Conservation (phyloP, 495 filamentous ascomycete genomes). For the Thermochaetoides thermophila region DNA sequence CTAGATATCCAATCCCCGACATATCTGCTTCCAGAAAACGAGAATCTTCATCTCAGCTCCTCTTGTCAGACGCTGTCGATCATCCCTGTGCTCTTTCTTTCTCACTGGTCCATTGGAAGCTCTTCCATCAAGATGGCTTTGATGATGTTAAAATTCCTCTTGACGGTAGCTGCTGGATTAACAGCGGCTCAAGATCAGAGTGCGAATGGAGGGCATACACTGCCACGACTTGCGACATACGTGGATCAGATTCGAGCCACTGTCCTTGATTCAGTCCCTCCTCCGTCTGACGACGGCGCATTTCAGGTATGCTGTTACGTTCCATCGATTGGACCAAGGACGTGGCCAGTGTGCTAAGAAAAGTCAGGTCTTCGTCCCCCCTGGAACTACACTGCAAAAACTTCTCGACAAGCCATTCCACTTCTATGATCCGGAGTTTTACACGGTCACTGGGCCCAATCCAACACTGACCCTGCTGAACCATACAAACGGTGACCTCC, state of each 20-base stretch:
- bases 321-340: neutral
- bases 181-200: too few species aligned
- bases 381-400: conserved; percentile 15
- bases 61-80: too few species aligned
- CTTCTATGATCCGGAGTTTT: conserved; percentile 31
- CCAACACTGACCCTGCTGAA: conserved; percentile 31
- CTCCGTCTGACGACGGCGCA: conserved; percentile 13
- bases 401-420: conserved; percentile 29
- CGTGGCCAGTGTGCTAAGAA: conserved; percentile 10
- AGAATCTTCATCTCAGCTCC: too few species aligned
- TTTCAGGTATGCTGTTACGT: conserved; percentile 10
- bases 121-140: too few species aligned
- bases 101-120: too few species aligned
- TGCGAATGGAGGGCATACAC: too few species aligned
- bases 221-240: too few species aligned
- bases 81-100: too few species aligned
- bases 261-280: conserved; percentile 18
- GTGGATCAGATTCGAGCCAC: conserved; percentile 30
- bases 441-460: conserved; percentile 26
- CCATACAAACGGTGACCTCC: conserved; percentile 23
- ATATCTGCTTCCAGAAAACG: too few species aligned
- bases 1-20: too few species aligned
- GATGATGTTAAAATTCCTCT: too few species aligned
- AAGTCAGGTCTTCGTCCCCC: conserved; percentile 24
- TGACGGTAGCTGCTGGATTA: too few species aligned